Base-by-base conservation (phyloP, 1,139 yeast species). In the Lodderomyces orthopsilosis region DNA sequence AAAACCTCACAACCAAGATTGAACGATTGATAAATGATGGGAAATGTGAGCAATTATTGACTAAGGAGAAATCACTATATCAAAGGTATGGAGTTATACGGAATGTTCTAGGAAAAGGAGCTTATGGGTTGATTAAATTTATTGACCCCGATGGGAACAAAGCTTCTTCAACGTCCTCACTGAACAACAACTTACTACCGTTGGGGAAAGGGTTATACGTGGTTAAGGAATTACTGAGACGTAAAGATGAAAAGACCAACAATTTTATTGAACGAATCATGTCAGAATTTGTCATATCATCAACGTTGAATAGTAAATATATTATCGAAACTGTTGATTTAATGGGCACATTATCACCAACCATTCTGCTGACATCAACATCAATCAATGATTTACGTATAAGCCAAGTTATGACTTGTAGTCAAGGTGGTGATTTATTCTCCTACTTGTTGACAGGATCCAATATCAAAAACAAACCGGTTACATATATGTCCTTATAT, bases 121-220 rank as follows among this genome's bases (percentile, higher is more conserved):
- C 95, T 0, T 90, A 85, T 63, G 97, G 97, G 19, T 79, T 85
- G 32, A 95, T 89, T 17, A 75, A 93, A 49, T 75, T 89, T 15
- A 59, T 50, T 68, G 93, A 42, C 82, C 83, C 68, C 70, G 79
- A 63, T 63, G 70, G 58, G 12, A 66, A 57, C 19, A 14, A 22
- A n/a, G 17, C n/a, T 9, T 15, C 17, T 4, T 14, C 35, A 21
- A 21, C 28, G 9, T 21, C 12, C 2, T 19, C 18, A 9, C 15
- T 13, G 17, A 36, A 36, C 13, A 36, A 36, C 13, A 36, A 14
- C 30, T 28, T 39, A 30, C 30, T 37, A 37, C 43, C 41, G 33
- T 40, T 38, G 15, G 37, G 37, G 17, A 38, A 34, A 19, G 18
- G 36, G 2, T 62, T 75, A 17, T 90, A 69, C 59, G 96, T 94